Conservation (phyloP, 345 rosid genomes). For the Brassica juncea region DNA sequence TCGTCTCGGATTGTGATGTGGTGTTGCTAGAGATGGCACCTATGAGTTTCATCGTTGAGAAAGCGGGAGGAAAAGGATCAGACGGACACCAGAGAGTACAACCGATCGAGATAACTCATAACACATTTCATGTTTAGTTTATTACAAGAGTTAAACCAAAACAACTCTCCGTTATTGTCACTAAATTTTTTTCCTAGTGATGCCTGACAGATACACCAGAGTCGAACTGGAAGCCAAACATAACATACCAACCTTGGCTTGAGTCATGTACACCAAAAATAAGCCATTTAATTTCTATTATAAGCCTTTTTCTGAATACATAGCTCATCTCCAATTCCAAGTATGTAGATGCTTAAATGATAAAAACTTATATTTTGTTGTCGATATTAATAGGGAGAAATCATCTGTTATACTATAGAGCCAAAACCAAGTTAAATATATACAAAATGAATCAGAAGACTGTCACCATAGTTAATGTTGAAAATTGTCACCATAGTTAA, state of each 20-base stretch:
- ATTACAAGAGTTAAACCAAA: background rate
- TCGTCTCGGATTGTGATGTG: too few species aligned
- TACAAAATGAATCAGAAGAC: constrained; percentile 7
- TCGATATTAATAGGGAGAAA: constrained; percentile 17
- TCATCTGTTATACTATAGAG: background rate
- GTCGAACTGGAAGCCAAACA: constrained; percentile 77
- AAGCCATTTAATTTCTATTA: constrained; percentile 23
- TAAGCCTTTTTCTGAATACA: constrained; percentile 23
- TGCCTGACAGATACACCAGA: constrained; percentile 70
- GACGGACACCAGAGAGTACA: constrained; percentile 77
- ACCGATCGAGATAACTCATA: constrained; percentile 64
- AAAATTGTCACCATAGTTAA: constrained; percentile 1
- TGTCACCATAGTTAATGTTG: background rate
- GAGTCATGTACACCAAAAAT: constrained; percentile 39
- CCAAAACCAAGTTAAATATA: constrained; percentile 6
- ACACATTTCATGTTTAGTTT: background rate
- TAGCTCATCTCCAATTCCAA: background rate
- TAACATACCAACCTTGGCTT: constrained; percentile 47
- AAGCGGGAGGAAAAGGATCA: constrained; percentile 98
- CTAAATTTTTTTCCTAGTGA: background rate
- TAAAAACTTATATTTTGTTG: constrained; percentile 24
- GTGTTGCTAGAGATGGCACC: constrained; percentile 44
- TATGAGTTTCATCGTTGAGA: constrained; percentile 91
- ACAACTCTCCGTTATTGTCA: background rate
- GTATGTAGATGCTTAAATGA: constrained; percentile 26